Evolutionary conservation across 306 rosid species (phyloP), one percentile per base, ranked within the genome.

Genomic region (Pterocarpus santalinus): DNA sequence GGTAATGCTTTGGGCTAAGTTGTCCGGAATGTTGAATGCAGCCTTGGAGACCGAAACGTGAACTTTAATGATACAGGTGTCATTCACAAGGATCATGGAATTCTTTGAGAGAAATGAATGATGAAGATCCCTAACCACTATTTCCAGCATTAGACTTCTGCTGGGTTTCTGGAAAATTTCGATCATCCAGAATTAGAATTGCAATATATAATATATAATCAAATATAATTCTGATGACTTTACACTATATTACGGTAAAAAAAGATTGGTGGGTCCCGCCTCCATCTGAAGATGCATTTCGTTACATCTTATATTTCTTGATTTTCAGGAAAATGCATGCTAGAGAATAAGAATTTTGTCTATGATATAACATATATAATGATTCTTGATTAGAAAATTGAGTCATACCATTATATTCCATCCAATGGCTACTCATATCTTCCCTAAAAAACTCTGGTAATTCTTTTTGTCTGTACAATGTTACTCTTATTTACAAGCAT

Each of bases 91-190:
- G 91, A 52, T 92, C 91, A 83, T 81, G 86, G 69, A 92, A 88
- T 38, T 90, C 93, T 62, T 85, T 43, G 0, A 92, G 93, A 77
- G 88, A 89, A 88, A 90, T 84, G 83, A 92, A 86, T 43, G 91
- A 86, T 39, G 92, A 77, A 57, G 75, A 89, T 57, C 94, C 94
- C 97, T 94, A 92, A 53, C 87, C 92, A 70, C 88, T 89, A 82
- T 92, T 89, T 75, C 94, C 82, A 28, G 84, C 85, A 87, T 90
- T 92, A 67, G 90, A 92, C 76, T 90, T 91, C 79, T 92, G 92
- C 11, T 87, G 90, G 8, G 97, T 87, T 70, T 89, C 94, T 90
- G 52, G n/a, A 44, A 57, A 35, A 35, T 51, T 65, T 58, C 79
- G 86, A 17, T 68, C 43, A 56, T 41, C 22, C 2, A 38, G 66